Evolutionary conservation across 179 eudicot species (phyloP).

Genomic region (Nepenthes alata): DNA sequence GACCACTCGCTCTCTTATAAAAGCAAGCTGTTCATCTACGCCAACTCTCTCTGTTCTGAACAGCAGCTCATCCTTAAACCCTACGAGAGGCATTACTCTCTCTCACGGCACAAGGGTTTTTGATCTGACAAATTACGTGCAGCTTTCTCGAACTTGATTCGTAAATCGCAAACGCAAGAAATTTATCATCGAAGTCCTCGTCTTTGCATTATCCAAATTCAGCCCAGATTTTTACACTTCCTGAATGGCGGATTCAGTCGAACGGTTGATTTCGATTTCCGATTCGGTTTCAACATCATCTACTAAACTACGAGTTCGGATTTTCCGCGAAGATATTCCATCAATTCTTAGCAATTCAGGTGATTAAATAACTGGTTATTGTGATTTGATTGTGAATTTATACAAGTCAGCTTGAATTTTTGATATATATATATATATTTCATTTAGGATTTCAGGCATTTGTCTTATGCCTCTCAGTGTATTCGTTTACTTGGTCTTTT

Average conservation of each 20-base stretch:
- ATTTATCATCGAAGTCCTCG: not conserved
- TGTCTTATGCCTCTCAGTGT: no score
- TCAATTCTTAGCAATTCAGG: conserved; percentile 27
- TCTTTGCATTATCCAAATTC: not conserved
- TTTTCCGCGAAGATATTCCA: conserved; percentile 57
- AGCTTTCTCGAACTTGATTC: not conserved
- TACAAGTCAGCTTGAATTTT: not conserved
- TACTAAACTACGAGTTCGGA: conserved; percentile 41
- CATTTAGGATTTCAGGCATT: not conserved
- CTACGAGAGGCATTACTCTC: not conserved
- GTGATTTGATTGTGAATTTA: not conserved
- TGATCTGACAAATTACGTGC: not conserved
- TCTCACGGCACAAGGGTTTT: conserved; percentile 2
- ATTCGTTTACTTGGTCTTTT: not conserved
- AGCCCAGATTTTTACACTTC: not conserved
- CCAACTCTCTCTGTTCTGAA: no score
- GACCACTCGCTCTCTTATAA: no score
- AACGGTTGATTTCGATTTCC: conserved; percentile 29
- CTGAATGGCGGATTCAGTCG: conserved; percentile 39
- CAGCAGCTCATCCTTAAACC: conserved; percentile 8
- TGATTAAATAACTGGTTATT: conserved; percentile 1
- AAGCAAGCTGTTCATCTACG: no score
- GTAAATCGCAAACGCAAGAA: not conserved
- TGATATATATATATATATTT: not conserved
- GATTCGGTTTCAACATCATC: conserved; percentile 48